Conservation (phyloP, 2,329 filamentous ascomycete species). For the Curvularia sp. region DNA sequence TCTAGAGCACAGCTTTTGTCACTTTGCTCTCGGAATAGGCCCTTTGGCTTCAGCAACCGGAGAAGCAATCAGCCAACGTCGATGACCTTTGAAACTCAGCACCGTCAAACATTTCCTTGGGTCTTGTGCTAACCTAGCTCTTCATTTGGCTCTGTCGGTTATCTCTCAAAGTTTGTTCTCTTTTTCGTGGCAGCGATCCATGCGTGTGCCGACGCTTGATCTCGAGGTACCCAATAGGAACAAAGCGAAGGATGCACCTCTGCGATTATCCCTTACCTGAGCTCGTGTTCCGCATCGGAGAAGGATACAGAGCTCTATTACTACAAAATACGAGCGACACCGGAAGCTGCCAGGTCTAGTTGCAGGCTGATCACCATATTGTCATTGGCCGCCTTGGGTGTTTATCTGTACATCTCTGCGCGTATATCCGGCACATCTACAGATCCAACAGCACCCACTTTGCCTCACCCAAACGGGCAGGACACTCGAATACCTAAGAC, state of each 20-base stretch:
- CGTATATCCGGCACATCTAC: slow-evolving; percentile 6
- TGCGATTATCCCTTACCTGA: too few species aligned
- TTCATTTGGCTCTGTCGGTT: background rate
- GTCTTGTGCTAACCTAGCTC: background rate
- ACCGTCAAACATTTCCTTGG: background rate
- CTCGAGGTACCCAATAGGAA: background rate
- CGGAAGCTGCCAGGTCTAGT: background rate
- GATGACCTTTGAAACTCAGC: background rate
- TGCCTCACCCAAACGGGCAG: slow-evolving; percentile 1
- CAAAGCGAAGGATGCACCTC: background rate
- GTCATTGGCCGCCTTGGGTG: background rate
- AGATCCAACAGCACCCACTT: slow-evolving; percentile 1
- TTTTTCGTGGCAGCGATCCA: background rate
- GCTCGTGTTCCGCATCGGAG: too few species aligned
- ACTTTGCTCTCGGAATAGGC: too few species aligned
- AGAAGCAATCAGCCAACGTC: too few species aligned
- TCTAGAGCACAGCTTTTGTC: background rate
- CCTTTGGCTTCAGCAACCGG: background rate
- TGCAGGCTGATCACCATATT: background rate
- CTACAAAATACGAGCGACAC: background rate
- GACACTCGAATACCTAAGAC: slow-evolving; percentile 3
- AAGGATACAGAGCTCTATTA: background rate
- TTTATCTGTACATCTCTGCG: background rate
- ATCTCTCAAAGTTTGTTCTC: background rate
- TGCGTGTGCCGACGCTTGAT: background rate